phyloP scores from a whole-genome alignment of 495 filamentous ascomycete genomes.

The Amniculicola lignicola region DNA sequence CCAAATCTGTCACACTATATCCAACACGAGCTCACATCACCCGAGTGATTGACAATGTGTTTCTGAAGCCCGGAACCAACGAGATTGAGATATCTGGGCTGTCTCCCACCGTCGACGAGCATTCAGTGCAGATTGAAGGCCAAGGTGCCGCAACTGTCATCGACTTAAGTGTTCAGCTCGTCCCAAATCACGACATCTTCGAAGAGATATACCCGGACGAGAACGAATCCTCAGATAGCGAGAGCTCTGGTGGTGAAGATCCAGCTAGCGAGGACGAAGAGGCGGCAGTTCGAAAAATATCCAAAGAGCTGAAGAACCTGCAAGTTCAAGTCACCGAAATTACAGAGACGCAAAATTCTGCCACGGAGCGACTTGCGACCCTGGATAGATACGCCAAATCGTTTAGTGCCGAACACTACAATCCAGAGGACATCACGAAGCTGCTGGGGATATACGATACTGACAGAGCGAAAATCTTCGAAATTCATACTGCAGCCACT shows the following conservation, averaged over 20 bases:
- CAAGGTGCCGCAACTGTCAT: constrained; percentile 61
- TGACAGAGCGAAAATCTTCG: constrained; percentile 50
- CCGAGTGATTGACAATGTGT: constrained; percentile 60
- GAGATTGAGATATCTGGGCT: constrained; percentile 65
- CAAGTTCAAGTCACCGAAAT: constrained; percentile 34
- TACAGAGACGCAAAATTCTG: constrained; percentile 42
- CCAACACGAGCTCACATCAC: constrained; percentile 59
- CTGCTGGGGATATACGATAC: constrained; percentile 47
- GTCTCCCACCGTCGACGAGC: constrained; percentile 59
- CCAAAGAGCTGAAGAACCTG: constrained; percentile 28
- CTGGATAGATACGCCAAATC: constrained; percentile 23
- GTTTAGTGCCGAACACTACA: constrained; percentile 17
- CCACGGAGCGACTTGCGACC: constrained; percentile 18
- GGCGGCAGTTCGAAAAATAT: constrained; percentile 30
- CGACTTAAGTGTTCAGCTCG: constrained; percentile 61
- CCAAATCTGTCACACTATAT: constrained; percentile 61
- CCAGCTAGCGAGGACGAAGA: constrained; percentile 36
- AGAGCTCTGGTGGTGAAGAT: constrained; percentile 41
- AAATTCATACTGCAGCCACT: constrained; percentile 41
- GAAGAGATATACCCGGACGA: constrained; percentile 55
- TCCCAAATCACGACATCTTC: constrained; percentile 58
- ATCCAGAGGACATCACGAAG: constrained; percentile 36
- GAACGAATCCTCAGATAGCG: constrained; percentile 41
- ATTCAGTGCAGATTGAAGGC: constrained; percentile 70
- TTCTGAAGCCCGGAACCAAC: constrained; percentile 58